These are phyloP conservation scores for Rhododendron henanense DNA, from an alignment of 148 eudicot species.

Conservation along the genomic window DNA sequence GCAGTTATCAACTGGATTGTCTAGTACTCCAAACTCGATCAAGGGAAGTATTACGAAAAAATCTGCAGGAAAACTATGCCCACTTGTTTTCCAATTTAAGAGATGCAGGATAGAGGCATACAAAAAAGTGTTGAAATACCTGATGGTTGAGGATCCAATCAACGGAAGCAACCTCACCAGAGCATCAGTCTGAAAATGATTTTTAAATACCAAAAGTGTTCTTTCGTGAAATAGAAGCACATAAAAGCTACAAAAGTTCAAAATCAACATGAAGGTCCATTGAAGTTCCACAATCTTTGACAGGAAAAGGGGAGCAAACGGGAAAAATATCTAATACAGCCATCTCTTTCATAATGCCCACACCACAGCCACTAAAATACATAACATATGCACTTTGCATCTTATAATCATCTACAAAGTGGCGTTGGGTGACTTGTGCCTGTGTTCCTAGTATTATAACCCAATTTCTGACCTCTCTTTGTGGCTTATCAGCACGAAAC, in stretches of 20 bases:
- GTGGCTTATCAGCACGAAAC: slow-evolving; percentile 63
- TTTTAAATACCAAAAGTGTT: slow-evolving; percentile 3
- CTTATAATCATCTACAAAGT: slow-evolving; percentile 4
- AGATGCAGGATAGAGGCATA: neutral
- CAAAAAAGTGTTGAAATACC: slow-evolving; percentile 33
- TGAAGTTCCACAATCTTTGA: neutral
- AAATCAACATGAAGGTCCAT: neutral
- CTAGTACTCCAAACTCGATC: neutral
- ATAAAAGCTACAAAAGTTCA: neutral
- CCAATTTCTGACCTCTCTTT: slow-evolving; percentile 74
- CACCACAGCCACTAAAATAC: neutral
- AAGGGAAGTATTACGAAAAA: neutral
- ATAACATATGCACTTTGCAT: neutral
- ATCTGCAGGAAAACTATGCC: neutral
- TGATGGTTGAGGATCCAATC: slow-evolving; percentile 80
- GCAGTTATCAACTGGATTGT: neutral
- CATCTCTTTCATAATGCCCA: neutral
- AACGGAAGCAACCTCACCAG: slow-evolving; percentile 73
- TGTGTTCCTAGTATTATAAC: neutral
- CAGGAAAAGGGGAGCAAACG: neutral
- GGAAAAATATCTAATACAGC: neutral
- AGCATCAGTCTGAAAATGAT: slow-evolving; percentile 77
- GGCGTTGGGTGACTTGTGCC: neutral
- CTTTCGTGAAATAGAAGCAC: neutral
- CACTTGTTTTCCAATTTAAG: neutral